A percentile compares a stretch with the other conserved stretches of the same genome.
Evolutionary conservation across 23 red algal genomes (phyloP).

Genomic region (Pyropia haitanensis): DNA sequence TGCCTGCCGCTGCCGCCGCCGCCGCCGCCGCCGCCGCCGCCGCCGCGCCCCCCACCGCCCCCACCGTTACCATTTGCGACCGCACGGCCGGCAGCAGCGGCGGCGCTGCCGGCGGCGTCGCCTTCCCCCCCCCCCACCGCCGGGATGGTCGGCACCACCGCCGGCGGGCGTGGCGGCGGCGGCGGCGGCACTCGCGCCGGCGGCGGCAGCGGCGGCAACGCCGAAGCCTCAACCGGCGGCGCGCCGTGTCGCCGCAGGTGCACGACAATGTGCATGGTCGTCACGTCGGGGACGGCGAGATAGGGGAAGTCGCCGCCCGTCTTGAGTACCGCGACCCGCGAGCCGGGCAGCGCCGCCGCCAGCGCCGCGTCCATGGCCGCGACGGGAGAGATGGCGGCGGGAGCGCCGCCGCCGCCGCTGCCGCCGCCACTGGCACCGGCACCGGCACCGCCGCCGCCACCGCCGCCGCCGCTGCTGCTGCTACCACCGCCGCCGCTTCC

Average conservation of each 20-base stretch:
- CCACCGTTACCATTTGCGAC: too few species aligned
- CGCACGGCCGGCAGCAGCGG: too few species aligned
- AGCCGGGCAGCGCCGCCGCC: conserved; percentile 23
- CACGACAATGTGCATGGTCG: conserved; percentile 85
- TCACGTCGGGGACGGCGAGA: conserved; percentile 54
- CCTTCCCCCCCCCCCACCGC: too few species aligned
- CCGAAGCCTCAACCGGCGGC: conserved; percentile 17
- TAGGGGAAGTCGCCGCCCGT: conserved; percentile 63
- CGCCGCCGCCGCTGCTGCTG: too few species aligned
- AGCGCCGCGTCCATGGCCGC: conserved; percentile 16
- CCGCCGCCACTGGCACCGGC: not conserved
- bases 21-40: too few species aligned
- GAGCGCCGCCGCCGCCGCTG: not conserved
- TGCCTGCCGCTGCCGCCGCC: too few species aligned
- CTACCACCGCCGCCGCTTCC: too few species aligned
- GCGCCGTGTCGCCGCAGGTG: conserved; percentile 81
- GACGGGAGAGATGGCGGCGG: conserved; percentile 4
- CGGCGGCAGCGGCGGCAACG: conserved; percentile 48
- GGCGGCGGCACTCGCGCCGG: conserved; percentile 1
- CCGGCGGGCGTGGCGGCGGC: too few species aligned
- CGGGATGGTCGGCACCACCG: too few species aligned
- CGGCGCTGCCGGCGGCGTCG: too few species aligned
- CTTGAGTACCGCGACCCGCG: conserved; percentile 76
- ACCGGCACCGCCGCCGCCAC: too few species aligned
- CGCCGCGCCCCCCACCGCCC: too few species aligned